Evolutionary conservation across 306 rosid genomes (phyloP), one percentile per base, ranked within the genome.

Genomic region (Rosa chinensis): DNA sequence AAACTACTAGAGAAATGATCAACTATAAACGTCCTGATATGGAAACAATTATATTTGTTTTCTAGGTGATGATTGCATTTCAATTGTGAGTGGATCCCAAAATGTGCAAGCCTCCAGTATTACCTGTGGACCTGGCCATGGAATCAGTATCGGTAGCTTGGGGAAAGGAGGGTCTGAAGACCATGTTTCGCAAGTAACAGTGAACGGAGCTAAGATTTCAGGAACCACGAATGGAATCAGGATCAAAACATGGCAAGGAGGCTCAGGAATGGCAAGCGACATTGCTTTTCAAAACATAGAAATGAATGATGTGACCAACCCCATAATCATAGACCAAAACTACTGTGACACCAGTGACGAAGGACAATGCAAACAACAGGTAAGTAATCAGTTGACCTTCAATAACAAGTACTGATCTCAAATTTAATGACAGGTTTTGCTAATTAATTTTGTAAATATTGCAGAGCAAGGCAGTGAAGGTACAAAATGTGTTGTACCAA

Each of bases 221-320:
- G 96, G 97, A 75, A 93, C 98, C 16, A 53, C 44, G 67, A 93
- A 93, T 80, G 98, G 98, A 81, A 87, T 91, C 28, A 85, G 97
- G 75, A 90, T 93, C 82, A 93, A 93, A 80, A 93, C 98, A 12
- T 93, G 97, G 97, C 91, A 84, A 90, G 96, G 97, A 79, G 97
- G 97, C 10, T 88, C 86, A 58, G 97, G 97, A 77, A 83, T 58
- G 76, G 97, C 90, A 48, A 88, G 83, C 66, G 62, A 88, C 82
- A 90, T 92, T 58, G 67, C 76, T 13, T 92, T 92, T 66, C 82
- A 62, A 66, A 84, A 92, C 85, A 82, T 92, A 62, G 78, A 82
- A 79, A 90, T 92, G 97, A 52, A 84, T 6, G 75, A 89, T 14
- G 96, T 89, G 82, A 43, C 62, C 39, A 90, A 90, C 71, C 96